Evolutionary conservation across 495 filamentous ascomycete genomes (phyloP).

Genomic region (Talaromyces liani): DNA sequence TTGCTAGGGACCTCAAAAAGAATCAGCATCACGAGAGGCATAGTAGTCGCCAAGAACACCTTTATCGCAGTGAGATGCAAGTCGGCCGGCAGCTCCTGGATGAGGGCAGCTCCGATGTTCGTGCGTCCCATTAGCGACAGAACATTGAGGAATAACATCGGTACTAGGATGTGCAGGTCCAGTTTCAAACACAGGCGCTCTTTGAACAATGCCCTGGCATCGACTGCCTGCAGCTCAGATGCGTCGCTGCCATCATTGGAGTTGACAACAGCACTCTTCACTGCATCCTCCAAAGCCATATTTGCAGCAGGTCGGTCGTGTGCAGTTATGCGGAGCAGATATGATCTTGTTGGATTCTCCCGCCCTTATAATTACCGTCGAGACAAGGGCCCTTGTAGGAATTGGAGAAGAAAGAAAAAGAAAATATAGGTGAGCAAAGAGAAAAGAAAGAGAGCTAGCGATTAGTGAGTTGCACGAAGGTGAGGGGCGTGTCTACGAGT

Average conservation of each 20-base stretch:
- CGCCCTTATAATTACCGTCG: no score
- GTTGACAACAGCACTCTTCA: not conserved
- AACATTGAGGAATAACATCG: not conserved
- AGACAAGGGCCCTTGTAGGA: no score
- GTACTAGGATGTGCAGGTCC: not conserved
- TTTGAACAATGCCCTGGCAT: not conserved
- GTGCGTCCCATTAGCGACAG: not conserved
- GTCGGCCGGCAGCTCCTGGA: not conserved
- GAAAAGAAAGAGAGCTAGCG: no score
- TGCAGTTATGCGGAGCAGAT: no score
- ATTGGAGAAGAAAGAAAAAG: no score
- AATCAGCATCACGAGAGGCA: not conserved
- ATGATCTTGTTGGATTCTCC: no score
- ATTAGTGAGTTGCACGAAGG: no score
- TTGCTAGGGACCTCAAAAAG: not conserved
- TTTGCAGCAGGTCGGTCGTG: no score
- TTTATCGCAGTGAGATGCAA: not conserved
- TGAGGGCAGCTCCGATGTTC: not conserved
- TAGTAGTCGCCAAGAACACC: not conserved
- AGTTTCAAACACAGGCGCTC: not conserved
- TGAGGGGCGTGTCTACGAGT: no score
- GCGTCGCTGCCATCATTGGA: not conserved
- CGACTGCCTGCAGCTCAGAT: not conserved
- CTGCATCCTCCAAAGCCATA: no score
- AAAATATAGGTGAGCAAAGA: no score